phyloP scores from a whole-genome alignment of 208 protist genomes.

The Leishmania tropica region DNA sequence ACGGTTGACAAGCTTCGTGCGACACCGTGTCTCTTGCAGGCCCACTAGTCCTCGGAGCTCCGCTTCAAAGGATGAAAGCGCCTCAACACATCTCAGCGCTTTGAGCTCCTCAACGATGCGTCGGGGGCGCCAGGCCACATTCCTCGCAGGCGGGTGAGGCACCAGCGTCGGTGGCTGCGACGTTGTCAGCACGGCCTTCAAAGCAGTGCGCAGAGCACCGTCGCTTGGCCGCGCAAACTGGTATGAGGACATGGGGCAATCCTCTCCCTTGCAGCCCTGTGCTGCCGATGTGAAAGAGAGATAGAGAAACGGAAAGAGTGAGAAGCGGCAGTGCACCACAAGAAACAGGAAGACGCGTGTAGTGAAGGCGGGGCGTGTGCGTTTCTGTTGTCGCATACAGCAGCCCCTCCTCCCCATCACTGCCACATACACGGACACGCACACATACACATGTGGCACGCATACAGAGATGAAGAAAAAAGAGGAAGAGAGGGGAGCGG shows the following conservation, averaged over 20 bases:
- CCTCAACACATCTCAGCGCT: slow-evolving; percentile 32
- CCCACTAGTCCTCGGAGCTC: slow-evolving; percentile 53
- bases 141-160: slow-evolving; percentile 25
- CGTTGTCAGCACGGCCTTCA: slow-evolving; percentile 17
- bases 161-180: slow-evolving; percentile 17
- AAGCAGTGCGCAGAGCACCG: slow-evolving; percentile 28
- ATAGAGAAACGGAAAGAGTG: too few species aligned
- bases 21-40: slow-evolving; percentile 53
- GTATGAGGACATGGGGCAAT: not conserved
- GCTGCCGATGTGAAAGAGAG: not conserved
- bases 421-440: not conserved
- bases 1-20: slow-evolving; percentile 47
- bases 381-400: not conserved
- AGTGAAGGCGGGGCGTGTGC: not conserved
- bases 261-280: not conserved
- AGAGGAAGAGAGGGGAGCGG: not conserved
- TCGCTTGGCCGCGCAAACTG: slow-evolving; percentile 11
- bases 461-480: not conserved
- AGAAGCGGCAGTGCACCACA: not conserved
- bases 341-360: not conserved
- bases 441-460: not conserved
- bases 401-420: not conserved
- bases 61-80: slow-evolving; percentile 41
- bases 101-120: slow-evolving; percentile 62
- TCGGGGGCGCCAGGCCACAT: slow-evolving; percentile 54